Conservation (phyloP, 805 yeast species). For the Kregervanrija fluxuum region DNA sequence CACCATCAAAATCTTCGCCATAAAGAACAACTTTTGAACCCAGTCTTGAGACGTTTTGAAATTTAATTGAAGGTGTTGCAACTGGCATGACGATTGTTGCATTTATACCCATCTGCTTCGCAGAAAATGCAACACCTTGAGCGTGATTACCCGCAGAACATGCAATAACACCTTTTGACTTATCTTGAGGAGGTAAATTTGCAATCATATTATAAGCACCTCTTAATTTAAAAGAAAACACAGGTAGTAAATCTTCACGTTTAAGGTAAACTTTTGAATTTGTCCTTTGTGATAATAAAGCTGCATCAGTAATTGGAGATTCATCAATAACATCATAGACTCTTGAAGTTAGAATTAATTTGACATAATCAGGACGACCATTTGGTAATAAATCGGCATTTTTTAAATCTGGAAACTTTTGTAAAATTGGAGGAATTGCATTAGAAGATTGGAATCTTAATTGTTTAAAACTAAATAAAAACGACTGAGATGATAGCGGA, state of each 20-base stretch:
- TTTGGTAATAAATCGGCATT: conserved; percentile 46
- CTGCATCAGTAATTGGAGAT: conserved; percentile 75
- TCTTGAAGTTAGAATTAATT: conserved; percentile 81
- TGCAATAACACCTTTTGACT: conserved; percentile 85
- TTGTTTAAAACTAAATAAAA: no score
- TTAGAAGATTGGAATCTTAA: conserved; percentile 1
- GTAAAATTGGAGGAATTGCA: not conserved
- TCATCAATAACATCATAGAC: conserved; percentile 94
- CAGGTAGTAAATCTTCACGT: conserved; percentile 91
- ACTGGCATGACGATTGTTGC: conserved; percentile 98
- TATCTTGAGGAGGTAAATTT: conserved; percentile 59
- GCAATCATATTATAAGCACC: conserved; percentile 99
- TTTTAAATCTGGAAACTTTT: conserved; percentile 38
- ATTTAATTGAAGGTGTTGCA: conserved; percentile 93
- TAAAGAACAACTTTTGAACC: conserved; percentile 91
- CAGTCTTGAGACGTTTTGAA: conserved; percentile 79
- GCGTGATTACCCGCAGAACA: conserved; percentile 99
- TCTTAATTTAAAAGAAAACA: conserved; percentile 90
- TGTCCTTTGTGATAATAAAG: conserved; percentile 64
- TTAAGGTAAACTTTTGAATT: conserved; percentile 73
- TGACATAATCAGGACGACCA: conserved; percentile 87
- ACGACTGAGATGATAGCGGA: no score
- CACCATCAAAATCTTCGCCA: conserved; percentile 95
- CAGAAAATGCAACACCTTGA: conserved; percentile 95
- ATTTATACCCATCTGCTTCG: conserved; percentile 76